Conservation (phyloP, 208 protist genomes). For the Wallacemonas sp. region DNA sequence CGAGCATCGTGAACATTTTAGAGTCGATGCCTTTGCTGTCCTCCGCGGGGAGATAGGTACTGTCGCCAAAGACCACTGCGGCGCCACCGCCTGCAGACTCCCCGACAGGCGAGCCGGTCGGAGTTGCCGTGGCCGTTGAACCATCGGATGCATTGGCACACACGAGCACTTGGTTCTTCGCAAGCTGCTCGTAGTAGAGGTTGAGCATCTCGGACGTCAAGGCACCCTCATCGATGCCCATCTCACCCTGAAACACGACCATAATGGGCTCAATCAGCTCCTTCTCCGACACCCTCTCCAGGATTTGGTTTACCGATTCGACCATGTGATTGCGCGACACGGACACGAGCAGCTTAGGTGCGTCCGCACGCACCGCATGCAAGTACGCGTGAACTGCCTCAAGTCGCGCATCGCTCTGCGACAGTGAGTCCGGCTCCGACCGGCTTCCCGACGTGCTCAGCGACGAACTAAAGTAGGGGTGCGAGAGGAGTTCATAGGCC, state of each 20-base stretch:
- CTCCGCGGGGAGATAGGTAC: conserved; percentile 38
- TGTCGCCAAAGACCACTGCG: conserved; percentile 6
- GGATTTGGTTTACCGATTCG: conserved; percentile 55
- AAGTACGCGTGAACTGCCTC: conserved; percentile 66
- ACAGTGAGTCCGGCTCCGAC: conserved; percentile 28
- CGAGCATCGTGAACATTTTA: conserved; percentile 47
- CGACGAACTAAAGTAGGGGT: conserved; percentile 66
- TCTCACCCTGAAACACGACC: conserved; percentile 75
- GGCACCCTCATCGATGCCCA: conserved; percentile 68
- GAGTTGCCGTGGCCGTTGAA: not conserved
- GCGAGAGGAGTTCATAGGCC: conserved; percentile 50
- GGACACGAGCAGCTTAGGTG: conserved; percentile 52
- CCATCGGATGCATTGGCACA: conserved; percentile 19
- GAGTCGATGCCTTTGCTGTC: conserved; percentile 33
- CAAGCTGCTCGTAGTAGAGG: conserved; percentile 67
- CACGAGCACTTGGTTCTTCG: conserved; percentile 46
- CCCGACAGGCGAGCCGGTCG: not conserved
- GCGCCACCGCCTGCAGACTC: too few relatives aligned
- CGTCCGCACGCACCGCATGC: conserved; percentile 37
- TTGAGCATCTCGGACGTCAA: conserved; percentile 76
- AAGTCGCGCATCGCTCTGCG: conserved; percentile 54
- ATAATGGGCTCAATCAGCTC: conserved; percentile 56
- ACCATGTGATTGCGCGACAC: conserved; percentile 66
- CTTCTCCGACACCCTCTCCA: conserved; percentile 36
- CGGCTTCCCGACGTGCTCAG: conserved; percentile 20